Base-by-base conservation (phyloP, 106 monocot species). In the Dendrobium huoshanense region DNA sequence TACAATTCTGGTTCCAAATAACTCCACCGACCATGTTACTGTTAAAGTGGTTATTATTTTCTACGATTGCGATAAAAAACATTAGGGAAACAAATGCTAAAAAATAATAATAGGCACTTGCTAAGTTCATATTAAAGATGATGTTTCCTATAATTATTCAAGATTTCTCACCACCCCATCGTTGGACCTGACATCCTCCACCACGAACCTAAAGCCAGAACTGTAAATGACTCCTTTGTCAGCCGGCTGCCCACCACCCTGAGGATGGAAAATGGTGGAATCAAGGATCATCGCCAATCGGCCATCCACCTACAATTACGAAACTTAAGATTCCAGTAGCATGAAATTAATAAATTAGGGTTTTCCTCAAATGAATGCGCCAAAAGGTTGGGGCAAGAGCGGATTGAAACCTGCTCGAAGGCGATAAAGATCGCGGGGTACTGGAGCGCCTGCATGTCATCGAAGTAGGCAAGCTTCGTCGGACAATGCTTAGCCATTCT, bases 221-320 rank as follows among this genome's bases (percentile, higher is more conserved):
- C 1, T 51, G 48, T 41, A 61, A n/a, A 88, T 82, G 82, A 72
- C 83, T n/a, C 94, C 94, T 7, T 85, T 84, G 81, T 95, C 94
- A 7, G 90, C 86, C 16, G 94, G 92, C 80, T 95, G 94, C 41
- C 94, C 94, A 27, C 94, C 94, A 9, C 94, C 94, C 74, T 92
- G 94, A 20, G 94, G 94, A 40, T 95, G 87, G 86, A 95, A 92
- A 70, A 92, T 84, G 41, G 94, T 95, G 54, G 94, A 83, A 19
- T 95, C 92, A 29, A 95, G 42, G 33, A 92, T 80, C 83, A 92
- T 72, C 22, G 92, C 89, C 22, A 48, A 64, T 17, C 94, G 84
- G 1, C 80, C 89, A 22, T 80, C 92, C 44, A 88, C 92, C 58
- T 75, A 85, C 86, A 89, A 31, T 77, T 22, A 61, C 4, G n/a